phyloP scores from a whole-genome alignment of 257 asterid genomes.

The Nicotiana sylvestris region DNA sequence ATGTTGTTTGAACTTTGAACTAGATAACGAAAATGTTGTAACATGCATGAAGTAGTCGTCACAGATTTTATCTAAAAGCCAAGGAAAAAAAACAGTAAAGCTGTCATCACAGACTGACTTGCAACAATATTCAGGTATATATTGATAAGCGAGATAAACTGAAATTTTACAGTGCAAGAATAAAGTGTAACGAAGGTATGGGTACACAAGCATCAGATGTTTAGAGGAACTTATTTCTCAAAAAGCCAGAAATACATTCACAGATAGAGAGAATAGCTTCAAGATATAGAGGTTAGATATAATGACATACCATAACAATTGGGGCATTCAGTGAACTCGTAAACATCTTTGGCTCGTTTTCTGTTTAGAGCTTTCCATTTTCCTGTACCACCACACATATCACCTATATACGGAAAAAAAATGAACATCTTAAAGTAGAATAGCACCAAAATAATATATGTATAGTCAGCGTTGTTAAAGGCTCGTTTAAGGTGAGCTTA shows the following conservation, averaged over 20 bases:
- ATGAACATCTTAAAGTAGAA: slow-evolving; percentile 29
- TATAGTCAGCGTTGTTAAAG: neutral
- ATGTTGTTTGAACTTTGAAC: neutral
- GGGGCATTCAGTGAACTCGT: slow-evolving; percentile 95
- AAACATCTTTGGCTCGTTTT: slow-evolving; percentile 95
- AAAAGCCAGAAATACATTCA: neutral
- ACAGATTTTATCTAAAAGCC: no score
- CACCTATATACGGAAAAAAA: slow-evolving; percentile 70
- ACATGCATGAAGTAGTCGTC: no score
- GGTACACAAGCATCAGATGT: neutral
- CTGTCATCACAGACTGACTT: no score
- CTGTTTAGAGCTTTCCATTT: slow-evolving; percentile 98
- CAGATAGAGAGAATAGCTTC: neutral
- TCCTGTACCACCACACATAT: slow-evolving; percentile 99
- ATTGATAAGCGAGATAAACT: no score
- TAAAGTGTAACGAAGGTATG: neutral
- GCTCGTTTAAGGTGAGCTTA: no score
- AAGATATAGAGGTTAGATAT: neutral
- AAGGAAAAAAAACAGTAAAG: no score
- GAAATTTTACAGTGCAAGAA: no score
- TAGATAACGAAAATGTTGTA: neutral
- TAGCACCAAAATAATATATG: neutral
- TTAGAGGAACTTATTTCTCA: neutral
- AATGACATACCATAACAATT: slow-evolving; percentile 81
- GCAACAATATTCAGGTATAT: no score